phyloP scores from a whole-genome alignment of 2,329 filamentous ascomycete genomes.

The Xylaria sp. region DNA sequence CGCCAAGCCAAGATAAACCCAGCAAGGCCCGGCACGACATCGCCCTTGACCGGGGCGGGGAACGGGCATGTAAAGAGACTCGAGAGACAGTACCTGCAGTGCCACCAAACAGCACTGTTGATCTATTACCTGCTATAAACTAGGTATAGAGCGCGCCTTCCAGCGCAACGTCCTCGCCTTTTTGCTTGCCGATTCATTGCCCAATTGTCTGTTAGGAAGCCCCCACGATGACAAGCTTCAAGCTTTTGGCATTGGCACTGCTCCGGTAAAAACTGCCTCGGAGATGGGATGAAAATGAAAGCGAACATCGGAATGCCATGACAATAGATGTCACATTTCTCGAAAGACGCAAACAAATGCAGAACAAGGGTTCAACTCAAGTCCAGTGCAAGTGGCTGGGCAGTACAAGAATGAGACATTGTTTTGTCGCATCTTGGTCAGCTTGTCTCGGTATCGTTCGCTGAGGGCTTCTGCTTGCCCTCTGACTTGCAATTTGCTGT shows the following conservation, averaged over 20 bases:
- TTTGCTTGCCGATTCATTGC: neutral
- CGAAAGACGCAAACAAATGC: neutral
- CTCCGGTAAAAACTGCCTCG: neutral
- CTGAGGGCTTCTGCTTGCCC: neutral
- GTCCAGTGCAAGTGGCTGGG: slow-evolving; percentile 10
- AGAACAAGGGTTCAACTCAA: neutral
- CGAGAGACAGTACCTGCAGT: slow-evolving; percentile 20
- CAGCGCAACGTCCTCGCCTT: neutral
- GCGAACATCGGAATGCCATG: neutral
- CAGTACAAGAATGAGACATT: slow-evolving; percentile 24
- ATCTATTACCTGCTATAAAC: neutral
- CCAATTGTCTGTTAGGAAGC: neutral
- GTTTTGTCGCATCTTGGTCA: slow-evolving; percentile 10
- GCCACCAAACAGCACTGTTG: slow-evolving; percentile 3
- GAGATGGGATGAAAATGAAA: slow-evolving; percentile 5
- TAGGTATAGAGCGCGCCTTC: slow-evolving; percentile 11
- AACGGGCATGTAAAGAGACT: slow-evolving; percentile 4
- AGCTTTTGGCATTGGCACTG: neutral
- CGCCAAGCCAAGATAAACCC: slow-evolving; percentile 35
- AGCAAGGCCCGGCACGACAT: slow-evolving; percentile 29
- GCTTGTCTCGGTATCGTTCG: slow-evolving; percentile 15
- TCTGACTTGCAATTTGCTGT: neutral
- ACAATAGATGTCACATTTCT: neutral
- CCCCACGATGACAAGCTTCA: slow-evolving; percentile 14
- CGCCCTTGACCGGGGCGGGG: slow-evolving; percentile 23